Conservation (phyloP, 305 asterid species). For the Fraxinus paxiana region DNA sequence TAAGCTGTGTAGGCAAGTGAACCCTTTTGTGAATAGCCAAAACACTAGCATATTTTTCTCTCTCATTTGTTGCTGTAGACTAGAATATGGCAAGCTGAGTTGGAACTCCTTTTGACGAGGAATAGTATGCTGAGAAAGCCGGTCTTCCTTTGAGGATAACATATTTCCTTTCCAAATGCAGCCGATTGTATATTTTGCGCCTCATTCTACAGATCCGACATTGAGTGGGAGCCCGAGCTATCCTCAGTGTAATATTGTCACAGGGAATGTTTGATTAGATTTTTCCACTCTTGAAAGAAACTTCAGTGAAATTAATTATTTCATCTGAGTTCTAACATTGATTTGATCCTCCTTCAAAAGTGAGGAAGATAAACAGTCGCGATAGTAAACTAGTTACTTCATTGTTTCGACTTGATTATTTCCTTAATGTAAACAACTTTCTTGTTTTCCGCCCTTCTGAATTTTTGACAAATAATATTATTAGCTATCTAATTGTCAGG, state of each 20-base stretch:
- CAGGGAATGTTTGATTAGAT: constrained; percentile 32
- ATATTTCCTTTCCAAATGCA: constrained; percentile 32
- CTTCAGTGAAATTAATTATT: constrained; percentile 26
- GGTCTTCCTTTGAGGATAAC: constrained; percentile 29
- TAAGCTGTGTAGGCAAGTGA: constrained; percentile 29
- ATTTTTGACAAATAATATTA: neutral
- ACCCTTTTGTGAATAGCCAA: constrained; percentile 48
- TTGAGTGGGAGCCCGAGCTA: constrained; percentile 19
- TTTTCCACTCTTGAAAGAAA: constrained; percentile 13
- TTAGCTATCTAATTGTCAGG: neutral
- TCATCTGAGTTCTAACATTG: constrained; percentile 29
- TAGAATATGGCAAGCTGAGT: constrained; percentile 31
- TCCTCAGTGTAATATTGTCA: constrained; percentile 33
- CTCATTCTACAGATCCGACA: constrained; percentile 34
- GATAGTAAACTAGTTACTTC: constrained; percentile 19
- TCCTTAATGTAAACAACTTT: neutral
- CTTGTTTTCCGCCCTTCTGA: neutral
- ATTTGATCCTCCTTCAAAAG: constrained; percentile 39
- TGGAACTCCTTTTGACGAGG: constrained; percentile 32
- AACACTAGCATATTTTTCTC: constrained; percentile 31
- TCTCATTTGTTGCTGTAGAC: constrained; percentile 24
- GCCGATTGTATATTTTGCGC: constrained; percentile 28
- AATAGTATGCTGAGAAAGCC: constrained; percentile 27
- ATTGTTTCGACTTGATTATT: constrained; percentile 1
- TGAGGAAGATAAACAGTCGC: constrained; percentile 29